Evolutionary conservation across 805 yeast species (phyloP), one percentile per base, ranked within the genome.

Genomic region (Candida vaughaniae): DNA sequence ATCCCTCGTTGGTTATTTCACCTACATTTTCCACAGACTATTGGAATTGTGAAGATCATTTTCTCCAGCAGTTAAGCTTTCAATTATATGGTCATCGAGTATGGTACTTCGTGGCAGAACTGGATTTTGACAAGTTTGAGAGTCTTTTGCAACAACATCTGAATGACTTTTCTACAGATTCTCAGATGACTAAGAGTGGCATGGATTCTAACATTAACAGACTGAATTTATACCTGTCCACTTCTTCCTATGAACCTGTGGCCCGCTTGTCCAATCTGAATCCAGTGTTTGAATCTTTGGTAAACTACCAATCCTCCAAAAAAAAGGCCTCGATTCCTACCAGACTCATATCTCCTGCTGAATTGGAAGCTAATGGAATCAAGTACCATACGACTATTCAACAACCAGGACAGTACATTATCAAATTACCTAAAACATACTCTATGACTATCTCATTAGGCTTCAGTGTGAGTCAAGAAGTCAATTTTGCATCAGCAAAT

Each of bases 31-130:
- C 82, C 33, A 58, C 75, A 2, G 71, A 72, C 35, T 67, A 75
- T 29, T 83, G 87, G 87, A 55, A 58, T 15, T 55, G 70, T 36
- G 85, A 77, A 46, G 89, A 82, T 45, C 83, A 77, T 42, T 76
- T 74, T 53, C 54, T 82, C 2, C 77, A 78, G 29, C 51, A 64
- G 8, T 59, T 71, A 19, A 78, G 77, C 49, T 81, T 70, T 43
- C 75, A 71, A 31, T 78, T 77, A 44, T 46, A 66, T 33, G 90
- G 89, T 2, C 73, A 74, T 5, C 75, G 72, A 49, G 49, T 74
- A 14, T 80, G 87, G 85, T 80, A 77, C 43, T 70, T 80, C 38
- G 67, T 83, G n/a, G 74, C 82, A 0, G 82, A 80, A 11, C 62
- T 64, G 48, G 77, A 76, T 35, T 69, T 70, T 36, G 68, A 56